Evolutionary conservation across 2,329 filamentous ascomycete genomes (phyloP).

Genomic region (Pseudogymnoascus sp.): DNA sequence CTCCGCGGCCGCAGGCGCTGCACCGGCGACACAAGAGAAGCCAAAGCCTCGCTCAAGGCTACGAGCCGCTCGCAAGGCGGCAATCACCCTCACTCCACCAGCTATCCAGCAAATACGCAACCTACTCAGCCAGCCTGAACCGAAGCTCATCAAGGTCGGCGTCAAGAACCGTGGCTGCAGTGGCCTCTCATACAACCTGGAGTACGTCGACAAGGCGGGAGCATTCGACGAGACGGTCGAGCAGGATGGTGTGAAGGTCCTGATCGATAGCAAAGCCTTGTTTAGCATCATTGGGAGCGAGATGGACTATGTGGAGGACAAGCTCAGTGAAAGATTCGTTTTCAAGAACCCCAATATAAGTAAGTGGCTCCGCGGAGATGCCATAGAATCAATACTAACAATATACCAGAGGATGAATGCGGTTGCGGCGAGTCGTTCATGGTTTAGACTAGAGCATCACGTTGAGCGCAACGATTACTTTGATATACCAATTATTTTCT

Average conservation of each 20-base stretch:
- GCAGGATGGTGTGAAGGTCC: conserved; percentile 89
- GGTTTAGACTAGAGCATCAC: conserved; percentile 40
- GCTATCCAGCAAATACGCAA: conserved; percentile 71
- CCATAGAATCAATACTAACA: conserved; percentile 16
- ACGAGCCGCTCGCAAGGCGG: conserved; percentile 69
- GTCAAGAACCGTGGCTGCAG: conserved; percentile 93
- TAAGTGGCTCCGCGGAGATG: conserved; percentile 42
- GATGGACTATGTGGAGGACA: conserved; percentile 98
- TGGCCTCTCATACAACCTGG: conserved; percentile 83
- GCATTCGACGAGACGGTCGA: conserved; percentile 87
- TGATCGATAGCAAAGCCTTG: conserved; percentile 94
- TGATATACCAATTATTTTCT: conserved; percentile 10
- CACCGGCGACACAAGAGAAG: conserved; percentile 27
- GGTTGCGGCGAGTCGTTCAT: conserved; percentile 96
- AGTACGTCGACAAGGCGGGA: conserved; percentile 87
- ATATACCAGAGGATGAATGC: conserved; percentile 72
- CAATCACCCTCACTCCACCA: conserved; percentile 73
- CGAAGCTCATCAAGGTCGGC: conserved; percentile 88
- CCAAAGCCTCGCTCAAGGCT: conserved; percentile 57
- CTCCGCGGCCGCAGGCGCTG: conserved; percentile 37
- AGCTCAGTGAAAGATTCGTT: conserved; percentile 82
- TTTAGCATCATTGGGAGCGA: conserved; percentile 98
- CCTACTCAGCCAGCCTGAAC: conserved; percentile 74
- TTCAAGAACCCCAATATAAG: conserved; percentile 98
- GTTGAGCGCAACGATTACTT: conserved; percentile 8